Percentiles rank a stretch among this genome's conserved stretches.
Conservation (phyloP, 192 early-diverging fungal genomes). For the Backusella westeae region DNA sequence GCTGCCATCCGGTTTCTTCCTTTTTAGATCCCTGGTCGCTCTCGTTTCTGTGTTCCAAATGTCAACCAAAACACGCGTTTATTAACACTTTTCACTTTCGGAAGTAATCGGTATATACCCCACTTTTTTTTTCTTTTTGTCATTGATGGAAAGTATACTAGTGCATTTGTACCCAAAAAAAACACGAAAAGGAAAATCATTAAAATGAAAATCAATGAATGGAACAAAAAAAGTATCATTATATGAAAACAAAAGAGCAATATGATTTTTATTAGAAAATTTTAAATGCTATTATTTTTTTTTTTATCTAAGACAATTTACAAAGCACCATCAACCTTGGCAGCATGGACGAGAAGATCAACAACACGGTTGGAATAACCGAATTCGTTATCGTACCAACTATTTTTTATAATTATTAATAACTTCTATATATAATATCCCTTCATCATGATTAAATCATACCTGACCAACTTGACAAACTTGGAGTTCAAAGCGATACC, state of each 20-base stretch:
- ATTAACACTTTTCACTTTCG: background rate
- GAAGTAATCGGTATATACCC: background rate
- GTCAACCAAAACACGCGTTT: background rate
- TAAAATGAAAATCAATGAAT: background rate
- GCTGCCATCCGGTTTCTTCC: constrained; percentile 4
- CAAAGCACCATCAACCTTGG: constrained; percentile 35
- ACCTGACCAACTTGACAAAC: constrained; percentile 92
- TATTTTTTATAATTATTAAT: constrained; percentile 92
- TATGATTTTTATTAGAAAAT: background rate
- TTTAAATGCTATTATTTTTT: background rate
- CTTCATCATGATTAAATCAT: constrained; percentile 73
- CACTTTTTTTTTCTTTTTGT: background rate
- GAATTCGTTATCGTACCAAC: constrained; percentile 90
- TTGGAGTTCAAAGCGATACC: constrained; percentile 92
- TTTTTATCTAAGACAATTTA: constrained; percentile 10
- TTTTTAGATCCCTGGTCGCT: background rate
- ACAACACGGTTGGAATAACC: constrained; percentile 91
- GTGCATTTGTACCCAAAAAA: background rate
- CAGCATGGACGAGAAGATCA: constrained; percentile 79
- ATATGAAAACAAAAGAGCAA: background rate
- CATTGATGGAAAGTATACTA: background rate
- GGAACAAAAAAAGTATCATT: background rate
- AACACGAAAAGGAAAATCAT: background rate
- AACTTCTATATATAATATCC: constrained; percentile 86
- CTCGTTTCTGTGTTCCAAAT: background rate